phyloP scores from a whole-genome alignment of 108 stramenopile genomes.

The Skeletonema costatum region DNA sequence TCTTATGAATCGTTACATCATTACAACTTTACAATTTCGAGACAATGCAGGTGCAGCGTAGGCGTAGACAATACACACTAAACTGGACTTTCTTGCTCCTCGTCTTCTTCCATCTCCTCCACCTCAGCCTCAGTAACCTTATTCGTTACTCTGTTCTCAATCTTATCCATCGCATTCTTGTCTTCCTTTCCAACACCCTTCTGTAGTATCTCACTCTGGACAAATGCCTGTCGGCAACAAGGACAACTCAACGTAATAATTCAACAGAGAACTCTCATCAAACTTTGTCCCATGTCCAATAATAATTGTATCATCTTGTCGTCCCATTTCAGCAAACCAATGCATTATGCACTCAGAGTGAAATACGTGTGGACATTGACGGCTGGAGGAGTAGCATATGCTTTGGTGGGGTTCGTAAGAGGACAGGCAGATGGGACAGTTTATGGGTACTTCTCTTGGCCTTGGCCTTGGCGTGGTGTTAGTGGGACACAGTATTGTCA shows the following conservation, averaged over 20 bases:
- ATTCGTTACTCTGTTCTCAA: too few relatives aligned
- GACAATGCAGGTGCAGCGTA: background rate
- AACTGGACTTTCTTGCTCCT: background rate
- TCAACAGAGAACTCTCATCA: background rate
- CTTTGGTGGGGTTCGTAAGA: background rate
- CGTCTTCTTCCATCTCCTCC: background rate
- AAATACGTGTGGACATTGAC: background rate
- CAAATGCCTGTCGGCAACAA: background rate
- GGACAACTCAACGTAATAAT: background rate
- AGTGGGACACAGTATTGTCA: too few relatives aligned
- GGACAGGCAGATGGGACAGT: background rate
- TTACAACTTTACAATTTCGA: background rate
- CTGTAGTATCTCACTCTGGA: background rate
- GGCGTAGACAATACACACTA: background rate
- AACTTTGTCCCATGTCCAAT: background rate
- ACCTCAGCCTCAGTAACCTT: background rate
- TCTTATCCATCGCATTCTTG: background rate
- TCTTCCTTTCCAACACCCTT: background rate
- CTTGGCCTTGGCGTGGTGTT: background rate
- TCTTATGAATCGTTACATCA: background rate
- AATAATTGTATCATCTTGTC: background rate
- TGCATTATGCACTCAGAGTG: background rate
- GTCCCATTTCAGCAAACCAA: background rate
- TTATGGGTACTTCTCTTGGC: background rate
- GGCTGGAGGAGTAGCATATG: background rate